Evolutionary conservation across 176 grass and related monocot genomes (phyloP), one percentile per base, ranked within the genome.

Genomic region (Zoysia pacifica): DNA sequence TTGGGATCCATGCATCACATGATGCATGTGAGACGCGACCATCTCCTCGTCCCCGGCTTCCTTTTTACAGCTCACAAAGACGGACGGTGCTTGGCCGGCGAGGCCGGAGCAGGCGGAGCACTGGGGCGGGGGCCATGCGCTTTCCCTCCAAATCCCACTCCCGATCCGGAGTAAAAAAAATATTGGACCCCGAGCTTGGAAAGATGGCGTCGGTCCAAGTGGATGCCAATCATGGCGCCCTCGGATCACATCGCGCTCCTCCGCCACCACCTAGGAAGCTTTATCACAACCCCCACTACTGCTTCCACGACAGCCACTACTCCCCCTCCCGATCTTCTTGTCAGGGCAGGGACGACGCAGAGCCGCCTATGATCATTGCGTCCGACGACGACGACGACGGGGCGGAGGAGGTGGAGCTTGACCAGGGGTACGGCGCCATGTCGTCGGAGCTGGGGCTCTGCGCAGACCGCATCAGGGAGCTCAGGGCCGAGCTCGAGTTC

Each of bases 281-380:
- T 92, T 95, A 90, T 87, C 67, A 83, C 93, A 88, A 90, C 74
- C 87, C 87, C 19, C 73, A 72, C 76, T 95, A 89, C 86, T 53
- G 6, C 46, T 68, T 8, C 48, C 62, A 1, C 71, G 79, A 50
- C 13, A 55, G 4, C 75, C 35, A 1, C 49, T 18, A 8, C 64
- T 19, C 73, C 28, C 73, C 15, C 63, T 39, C 55, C 3, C 55
- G 56, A n/a, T 40, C 58, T 44, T 13, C 14, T 41, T 44, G 15
- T 10, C n/a, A 54, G 15, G 41, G 7, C 41, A 12, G 40, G 66
- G 28, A 28, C 28, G 12, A 41, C 9, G 15, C n/a, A 40, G 48
- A 35, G 40, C 8, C 54, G 8, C 58, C 70, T 80, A 88, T 88
- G 81, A 88, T 88, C 81, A 65, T 88, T 0, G 81, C 20, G 46